These are phyloP conservation scores for Tetrapisispora iriomotensis DNA, from an alignment of 805 yeast species.

Conservation along the genomic window DNA sequence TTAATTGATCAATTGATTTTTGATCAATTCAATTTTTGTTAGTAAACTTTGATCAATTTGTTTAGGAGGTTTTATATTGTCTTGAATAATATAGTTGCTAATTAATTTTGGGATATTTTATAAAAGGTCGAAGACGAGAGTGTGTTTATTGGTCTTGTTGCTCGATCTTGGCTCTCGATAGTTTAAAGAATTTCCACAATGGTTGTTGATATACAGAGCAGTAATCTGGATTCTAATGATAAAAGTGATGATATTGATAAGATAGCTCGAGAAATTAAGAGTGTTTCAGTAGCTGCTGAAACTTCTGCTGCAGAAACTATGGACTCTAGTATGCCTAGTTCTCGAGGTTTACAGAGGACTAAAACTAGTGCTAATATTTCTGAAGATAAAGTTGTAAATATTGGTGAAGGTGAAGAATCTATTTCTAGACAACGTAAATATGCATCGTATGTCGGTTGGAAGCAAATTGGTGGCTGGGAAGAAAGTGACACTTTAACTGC, in stretches of 20 bases:
- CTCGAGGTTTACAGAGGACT: neutral
- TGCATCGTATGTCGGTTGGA: slow-evolving; percentile 85
- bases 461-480: slow-evolving; percentile 84
- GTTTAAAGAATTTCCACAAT: too few relatives aligned
- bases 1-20: too few relatives aligned
- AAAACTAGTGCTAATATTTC: slow-evolving; percentile 15
- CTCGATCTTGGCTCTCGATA: too few relatives aligned
- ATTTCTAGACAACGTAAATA: slow-evolving; percentile 17
- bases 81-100: too few relatives aligned
- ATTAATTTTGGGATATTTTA: too few relatives aligned
- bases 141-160: too few relatives aligned
- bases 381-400: slow-evolving; percentile 13
- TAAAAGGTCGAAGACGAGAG: too few relatives aligned
- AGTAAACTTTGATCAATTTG: too few relatives aligned
- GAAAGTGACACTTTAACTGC: slow-evolving; percentile 50
- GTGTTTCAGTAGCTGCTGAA: neutral
- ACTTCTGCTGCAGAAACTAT: neutral
- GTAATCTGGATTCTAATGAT: neutral
- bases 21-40: too few relatives aligned
- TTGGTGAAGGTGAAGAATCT: slow-evolving; percentile 11
- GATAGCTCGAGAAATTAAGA: neutral
- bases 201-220: too few relatives aligned
- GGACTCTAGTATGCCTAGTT: neutral
- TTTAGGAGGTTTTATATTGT: too few relatives aligned
- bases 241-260: neutral